These are phyloP conservation scores for Ceratobasidium sp. DNA, from an alignment of 1,284 basidiomycete species.

Conservation along the genomic window DNA sequence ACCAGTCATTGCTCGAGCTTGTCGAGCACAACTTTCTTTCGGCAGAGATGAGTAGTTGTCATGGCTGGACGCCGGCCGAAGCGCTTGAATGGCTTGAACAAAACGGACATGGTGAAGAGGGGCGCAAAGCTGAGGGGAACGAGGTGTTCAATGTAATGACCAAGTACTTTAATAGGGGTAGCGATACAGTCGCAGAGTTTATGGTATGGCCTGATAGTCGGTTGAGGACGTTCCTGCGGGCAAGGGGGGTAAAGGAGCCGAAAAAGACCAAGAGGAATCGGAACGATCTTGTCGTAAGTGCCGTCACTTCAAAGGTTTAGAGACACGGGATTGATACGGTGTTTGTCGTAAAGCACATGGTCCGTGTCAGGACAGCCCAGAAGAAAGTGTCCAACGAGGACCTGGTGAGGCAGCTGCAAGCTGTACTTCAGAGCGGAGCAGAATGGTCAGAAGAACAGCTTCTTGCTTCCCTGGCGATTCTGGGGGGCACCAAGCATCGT, in stretches of 20 bases:
- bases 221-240: conserved; percentile 5
- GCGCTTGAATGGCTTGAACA: not conserved
- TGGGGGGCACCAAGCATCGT: conserved; percentile 20
- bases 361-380: conserved; percentile 10
- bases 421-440: conserved; percentile 11
- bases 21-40: not conserved
- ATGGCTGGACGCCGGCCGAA: conserved; percentile 16
- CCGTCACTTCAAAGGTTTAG: not conserved
- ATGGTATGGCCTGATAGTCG: conserved; percentile 10
- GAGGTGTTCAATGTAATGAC: conserved; percentile 4
- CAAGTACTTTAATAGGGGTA: conserved; percentile 14
- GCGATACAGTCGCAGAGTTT: conserved; percentile 9
- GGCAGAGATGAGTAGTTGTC: conserved; percentile 20
- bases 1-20: not conserved
- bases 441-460: conserved; percentile 32
- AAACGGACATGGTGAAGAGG: conserved; percentile 26
- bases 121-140: not conserved
- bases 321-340: not conserved
- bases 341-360: not conserved
- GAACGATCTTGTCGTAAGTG: conserved; percentile 7
- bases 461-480: conserved; percentile 6
- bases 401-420: conserved; percentile 4
- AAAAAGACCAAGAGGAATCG: conserved; percentile 3
- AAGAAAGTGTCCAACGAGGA: conserved; percentile 1
- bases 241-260: conserved; percentile 14